Percentiles rank a stretch among this genome's conserved stretches.
These are phyloP conservation scores for Sarocladium strictum DNA, from an alignment of 2,329 filamentous ascomycete genomes.

Conservation along the genomic window DNA sequence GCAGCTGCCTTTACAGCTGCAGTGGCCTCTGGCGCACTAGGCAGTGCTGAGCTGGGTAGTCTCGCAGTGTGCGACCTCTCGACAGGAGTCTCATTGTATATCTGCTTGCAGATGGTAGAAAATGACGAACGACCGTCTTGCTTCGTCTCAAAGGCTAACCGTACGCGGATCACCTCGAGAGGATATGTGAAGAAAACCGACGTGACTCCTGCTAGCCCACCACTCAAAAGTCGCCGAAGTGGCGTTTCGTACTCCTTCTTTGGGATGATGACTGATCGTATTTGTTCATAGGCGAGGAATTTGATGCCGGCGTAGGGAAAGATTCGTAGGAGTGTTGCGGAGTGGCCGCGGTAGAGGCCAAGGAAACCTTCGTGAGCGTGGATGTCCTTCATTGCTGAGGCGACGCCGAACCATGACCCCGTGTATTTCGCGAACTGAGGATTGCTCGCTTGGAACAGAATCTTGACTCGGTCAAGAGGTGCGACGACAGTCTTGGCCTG, in stretches of 20 bases:
- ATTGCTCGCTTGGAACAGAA: conserved; percentile 93
- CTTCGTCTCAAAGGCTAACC: conserved; percentile 91
- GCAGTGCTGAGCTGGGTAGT: conserved; percentile 22
- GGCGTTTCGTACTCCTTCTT: conserved; percentile 71
- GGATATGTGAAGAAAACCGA: conserved; percentile 97
- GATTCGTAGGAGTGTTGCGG: conserved; percentile 85
- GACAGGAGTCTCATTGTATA: conserved; percentile 70
- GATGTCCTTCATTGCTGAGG: conserved; percentile 78
- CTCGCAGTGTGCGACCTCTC: conserved; percentile 24
- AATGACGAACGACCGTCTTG: conserved; percentile 64
- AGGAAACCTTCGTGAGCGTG: conserved; percentile 64
- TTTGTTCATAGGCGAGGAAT: conserved; percentile 96
- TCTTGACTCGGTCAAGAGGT: conserved; percentile 95
- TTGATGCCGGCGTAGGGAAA: conserved; percentile 98
- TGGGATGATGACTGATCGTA: conserved; percentile 72
- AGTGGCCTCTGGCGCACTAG: conserved; percentile 30
- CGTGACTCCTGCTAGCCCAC: conserved; percentile 73
- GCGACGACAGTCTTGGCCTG: conserved; percentile 94
- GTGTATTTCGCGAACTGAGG: conserved; percentile 92
- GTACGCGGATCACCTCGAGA: conserved; percentile 85
- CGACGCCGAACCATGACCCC: conserved; percentile 79
- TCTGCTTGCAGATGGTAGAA: conserved; percentile 71
- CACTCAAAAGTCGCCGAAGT: conserved; percentile 66
- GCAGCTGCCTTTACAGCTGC: conserved; percentile 37
- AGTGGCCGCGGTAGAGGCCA: conserved; percentile 90